Conservation (phyloP, 1,139 yeast species). For the Hanseniaspora gamundiae region DNA sequence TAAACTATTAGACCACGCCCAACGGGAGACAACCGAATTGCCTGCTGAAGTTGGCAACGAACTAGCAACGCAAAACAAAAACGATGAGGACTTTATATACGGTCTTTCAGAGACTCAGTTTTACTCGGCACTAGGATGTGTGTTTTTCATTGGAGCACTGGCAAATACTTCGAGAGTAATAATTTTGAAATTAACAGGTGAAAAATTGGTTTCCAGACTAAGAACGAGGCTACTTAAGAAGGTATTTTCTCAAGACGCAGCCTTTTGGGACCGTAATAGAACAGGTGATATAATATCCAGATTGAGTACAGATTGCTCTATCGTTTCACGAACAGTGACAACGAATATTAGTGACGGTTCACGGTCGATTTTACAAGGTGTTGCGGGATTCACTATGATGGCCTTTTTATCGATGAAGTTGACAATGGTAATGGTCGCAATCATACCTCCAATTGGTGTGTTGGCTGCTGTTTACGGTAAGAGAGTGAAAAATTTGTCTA, state of each 20-base stretch:
- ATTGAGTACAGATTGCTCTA: constrained; percentile 78
- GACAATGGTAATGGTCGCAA: constrained; percentile 63
- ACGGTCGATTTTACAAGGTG: constrained; percentile 67
- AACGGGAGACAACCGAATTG: constrained; percentile 9
- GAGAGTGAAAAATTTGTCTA: constrained; percentile 60
- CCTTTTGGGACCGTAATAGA: constrained; percentile 80
- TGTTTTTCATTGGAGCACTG: constrained; percentile 59
- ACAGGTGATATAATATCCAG: constrained; percentile 91
- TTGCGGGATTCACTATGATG: constrained; percentile 86
- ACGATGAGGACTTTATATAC: constrained; percentile 23
- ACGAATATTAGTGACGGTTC: constrained; percentile 88
- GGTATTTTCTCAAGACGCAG: constrained; percentile 76
- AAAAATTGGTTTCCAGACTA: constrained; percentile 72
- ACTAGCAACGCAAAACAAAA: too few relatives aligned
- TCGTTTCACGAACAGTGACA: constrained; percentile 77
- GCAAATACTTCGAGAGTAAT: constrained; percentile 76
- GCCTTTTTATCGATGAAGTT: constrained; percentile 70
- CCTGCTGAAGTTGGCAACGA: too few relatives aligned
- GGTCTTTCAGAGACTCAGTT: constrained; percentile 42
- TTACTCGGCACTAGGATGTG: constrained; percentile 36
- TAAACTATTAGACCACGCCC: constrained; percentile 50
- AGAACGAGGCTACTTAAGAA: constrained; percentile 68
- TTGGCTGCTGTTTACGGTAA: constrained; percentile 77
- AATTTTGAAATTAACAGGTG: constrained; percentile 69
- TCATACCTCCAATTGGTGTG: constrained; percentile 75